phyloP scores from a whole-genome alignment of 768 basidiomycete species.

The Mycena crocata region DNA sequence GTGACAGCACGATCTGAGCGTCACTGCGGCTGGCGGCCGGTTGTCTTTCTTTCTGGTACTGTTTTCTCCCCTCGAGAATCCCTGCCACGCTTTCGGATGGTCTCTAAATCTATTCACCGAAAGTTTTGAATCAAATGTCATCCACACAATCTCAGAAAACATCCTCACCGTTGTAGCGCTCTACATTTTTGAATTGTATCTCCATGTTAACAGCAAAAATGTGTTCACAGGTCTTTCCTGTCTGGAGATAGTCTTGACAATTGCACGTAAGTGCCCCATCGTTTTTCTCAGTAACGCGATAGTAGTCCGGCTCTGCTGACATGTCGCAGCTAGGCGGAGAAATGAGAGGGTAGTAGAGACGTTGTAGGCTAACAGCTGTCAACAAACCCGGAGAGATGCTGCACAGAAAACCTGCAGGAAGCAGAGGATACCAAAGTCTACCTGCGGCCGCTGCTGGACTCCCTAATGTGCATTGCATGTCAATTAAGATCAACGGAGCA shows the following conservation, averaged over 20 bases:
- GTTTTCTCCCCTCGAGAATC: not conserved
- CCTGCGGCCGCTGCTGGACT: too few relatives aligned
- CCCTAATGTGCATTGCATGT: too few relatives aligned
- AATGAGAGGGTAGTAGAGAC: too few relatives aligned
- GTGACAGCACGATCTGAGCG: slow-evolving; percentile 5
- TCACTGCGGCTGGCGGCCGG: not conserved
- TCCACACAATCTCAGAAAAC: too few relatives aligned
- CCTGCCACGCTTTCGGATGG: slow-evolving; percentile 3
- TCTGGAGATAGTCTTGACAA: not conserved
- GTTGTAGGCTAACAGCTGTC: not conserved
- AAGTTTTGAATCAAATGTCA: too few relatives aligned
- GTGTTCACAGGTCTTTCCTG: slow-evolving; percentile 8
- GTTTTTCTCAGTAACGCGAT: not conserved
- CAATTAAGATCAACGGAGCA: too few relatives aligned
- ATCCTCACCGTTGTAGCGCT: not conserved
- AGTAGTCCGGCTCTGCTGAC: not conserved
- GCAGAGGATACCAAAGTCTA: not conserved
- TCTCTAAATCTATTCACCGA: slow-evolving; percentile 17
- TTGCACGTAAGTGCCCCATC: slow-evolving; percentile 6
- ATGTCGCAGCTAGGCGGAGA: not conserved
- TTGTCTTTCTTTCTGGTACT: not conserved
- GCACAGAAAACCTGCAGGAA: not conserved
- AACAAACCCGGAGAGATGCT: not conserved
- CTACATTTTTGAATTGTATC: not conserved
- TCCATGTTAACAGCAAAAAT: not conserved